Base-by-base conservation (phyloP, 176 grass and related monocot genomes). In the Rhynchospora breviuscula region DNA sequence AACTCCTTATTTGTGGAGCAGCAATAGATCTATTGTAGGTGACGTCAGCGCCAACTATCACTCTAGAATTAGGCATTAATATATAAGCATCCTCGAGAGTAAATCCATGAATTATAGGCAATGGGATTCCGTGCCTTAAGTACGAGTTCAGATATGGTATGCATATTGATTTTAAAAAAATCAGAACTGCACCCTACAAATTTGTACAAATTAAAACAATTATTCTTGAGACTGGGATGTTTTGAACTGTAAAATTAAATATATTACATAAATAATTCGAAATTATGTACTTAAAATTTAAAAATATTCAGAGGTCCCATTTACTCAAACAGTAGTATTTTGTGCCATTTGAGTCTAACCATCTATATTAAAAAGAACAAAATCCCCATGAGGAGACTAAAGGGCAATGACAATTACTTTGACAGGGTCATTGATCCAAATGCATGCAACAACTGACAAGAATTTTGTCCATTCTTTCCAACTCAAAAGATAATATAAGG, bases 111-210 rank as follows among this genome's bases (percentile, higher is more conserved):
- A 95, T 89, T 53, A 95, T 91, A 0, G 93, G 96, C 75, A 98
- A 84, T 43, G 74, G 89, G 72, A 98, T 93, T 53, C 96, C 91
- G 77, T 81, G 63, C 57, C 51, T 71, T 18, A 95, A 86, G 85
- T 93, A 94, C 3, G 81, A 84, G 63, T 98, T 98, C 69, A 95
- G 76, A 68, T 93, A 98, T 22, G 96, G 96, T 46, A 98, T 84
- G 63, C 94, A 91, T 82, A 95, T 72, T 1, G 10, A 81, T 90
- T 91, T 95, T 70, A 98, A 83, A 33, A 98, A 84, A 63, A 86
- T 78, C 29, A 85, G 87, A 43, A 89, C 62, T 22, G 90, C 63
- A 14, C 79, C 84, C 96, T 98, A 86, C 65, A 67, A 78, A 85
- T 29, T 46, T 78, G 14, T 63, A 87, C n/a, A 63, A 46, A 56